Base-by-base conservation (phyloP, 805 yeast genomes). In the Hemisphaericaspora nanyangensis region DNA sequence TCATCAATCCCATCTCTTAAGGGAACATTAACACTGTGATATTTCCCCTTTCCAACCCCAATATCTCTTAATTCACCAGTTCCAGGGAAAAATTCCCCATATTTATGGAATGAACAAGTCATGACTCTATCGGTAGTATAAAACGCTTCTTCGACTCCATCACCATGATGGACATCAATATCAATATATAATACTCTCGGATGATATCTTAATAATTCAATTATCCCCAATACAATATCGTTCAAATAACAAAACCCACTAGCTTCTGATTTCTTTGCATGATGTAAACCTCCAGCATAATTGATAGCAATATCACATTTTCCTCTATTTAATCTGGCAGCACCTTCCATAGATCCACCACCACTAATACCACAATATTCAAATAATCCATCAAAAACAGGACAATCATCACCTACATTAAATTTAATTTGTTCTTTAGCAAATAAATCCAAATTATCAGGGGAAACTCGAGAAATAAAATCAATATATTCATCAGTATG, bases 401-500 rank as follows among this genome's bases (percentile, higher is more conserved):
- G 96, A 60, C 95, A 86, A 61, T 89, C 98, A 55, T 93, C 98
- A 34, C 97, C 98, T 41, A 91, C 95, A 58, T 93, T 93, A 72
- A 91, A 91, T 59, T 86, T 87, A 43, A 79, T 82, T 58, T 86
- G 90, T 60, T 90, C 97, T 53, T 86, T 87, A 48, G 85, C 77
- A 56, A 89, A 87, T 72, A 82, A 66, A 44, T 88, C 95, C 61
- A 88, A 72, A 58, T 88, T 90, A 59, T 90, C 97, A 6, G 97
- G 97, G 12, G 95, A 81, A 25, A 87, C 96, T 41, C 96, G 72
- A 34, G 89, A 81, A 46, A 90, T 66, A 57, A 93, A 93, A 61
- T 93, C 97, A 43, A 93, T 83, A 61, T 93, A 93, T 62, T 93
- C 99, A 62, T 93, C 98, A 2, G 98, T 88, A 62, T 93, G 99